Conservation (phyloP, 345 rosid species). For the Eucalyptus regnans region DNA sequence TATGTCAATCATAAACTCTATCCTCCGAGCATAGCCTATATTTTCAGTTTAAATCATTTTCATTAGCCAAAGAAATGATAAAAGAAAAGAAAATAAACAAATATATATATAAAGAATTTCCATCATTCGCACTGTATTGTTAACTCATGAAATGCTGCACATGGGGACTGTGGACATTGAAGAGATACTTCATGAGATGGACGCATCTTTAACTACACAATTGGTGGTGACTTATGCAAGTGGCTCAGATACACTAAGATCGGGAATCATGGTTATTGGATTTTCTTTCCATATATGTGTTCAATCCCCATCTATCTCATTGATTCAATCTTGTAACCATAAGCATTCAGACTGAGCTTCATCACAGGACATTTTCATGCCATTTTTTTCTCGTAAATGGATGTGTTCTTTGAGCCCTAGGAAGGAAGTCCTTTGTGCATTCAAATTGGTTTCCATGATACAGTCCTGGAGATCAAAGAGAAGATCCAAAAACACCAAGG, state of each 20-base stretch:
- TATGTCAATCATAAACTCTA: neutral
- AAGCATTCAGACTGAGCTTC: neutral
- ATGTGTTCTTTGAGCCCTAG: constrained; percentile 10
- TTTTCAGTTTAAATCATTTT: neutral
- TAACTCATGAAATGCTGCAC: neutral
- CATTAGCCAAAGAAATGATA: neutral
- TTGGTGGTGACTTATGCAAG: neutral
- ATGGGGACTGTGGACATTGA: neutral
- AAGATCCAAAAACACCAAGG: constrained; percentile 1
- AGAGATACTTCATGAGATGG: neutral
- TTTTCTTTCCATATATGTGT: neutral
- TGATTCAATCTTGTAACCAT: neutral
- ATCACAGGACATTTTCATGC: neutral
- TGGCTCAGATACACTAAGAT: too few relatives aligned
- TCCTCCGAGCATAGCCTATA: neutral
- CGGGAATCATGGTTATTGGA: neutral
- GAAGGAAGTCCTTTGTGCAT: constrained; percentile 6
- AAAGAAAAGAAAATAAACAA: too few relatives aligned
- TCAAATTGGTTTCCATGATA: constrained; percentile 16
- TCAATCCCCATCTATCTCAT: neutral
- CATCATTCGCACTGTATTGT: neutral
- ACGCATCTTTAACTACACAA: neutral
- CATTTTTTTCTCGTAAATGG: neutral
- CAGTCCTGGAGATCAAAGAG: constrained; percentile 18
- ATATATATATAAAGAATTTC: too few relatives aligned